Conservation (phyloP, 1,284 basidiomycete species). For the Rhodotorula sp. region DNA sequence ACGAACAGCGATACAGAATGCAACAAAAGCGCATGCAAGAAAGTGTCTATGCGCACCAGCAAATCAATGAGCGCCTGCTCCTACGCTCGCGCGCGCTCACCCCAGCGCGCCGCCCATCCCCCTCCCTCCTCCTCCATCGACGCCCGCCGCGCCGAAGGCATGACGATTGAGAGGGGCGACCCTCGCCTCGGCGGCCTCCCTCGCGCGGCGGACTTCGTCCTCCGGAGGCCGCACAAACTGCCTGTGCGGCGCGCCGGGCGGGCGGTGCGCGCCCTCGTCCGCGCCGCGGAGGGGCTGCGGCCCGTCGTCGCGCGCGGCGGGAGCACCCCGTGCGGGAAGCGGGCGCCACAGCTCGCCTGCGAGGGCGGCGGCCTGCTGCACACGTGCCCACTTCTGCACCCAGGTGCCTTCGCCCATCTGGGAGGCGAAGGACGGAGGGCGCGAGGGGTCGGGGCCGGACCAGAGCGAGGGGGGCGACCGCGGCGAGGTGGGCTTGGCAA, state of each 20-base stretch:
- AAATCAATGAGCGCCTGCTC: not conserved
- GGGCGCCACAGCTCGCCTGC: not conserved
- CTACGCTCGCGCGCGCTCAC: not conserved
- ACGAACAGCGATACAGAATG: not conserved
- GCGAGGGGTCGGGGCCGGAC: conserved; percentile 22
- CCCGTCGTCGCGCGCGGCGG: not conserved
- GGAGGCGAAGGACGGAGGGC: conserved; percentile 1
- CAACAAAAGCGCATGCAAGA: no score
- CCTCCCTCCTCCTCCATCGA: not conserved
- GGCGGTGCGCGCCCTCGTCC: not conserved
- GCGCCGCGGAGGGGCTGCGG: not conserved
- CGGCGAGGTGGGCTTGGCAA: conserved; percentile 1
- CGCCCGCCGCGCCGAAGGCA: not conserved
- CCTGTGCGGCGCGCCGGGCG: not conserved
- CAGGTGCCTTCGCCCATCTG: conserved; percentile 34
- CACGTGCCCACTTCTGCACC: conserved; percentile 37
- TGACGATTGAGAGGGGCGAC: not conserved
- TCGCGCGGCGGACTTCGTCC: not conserved
- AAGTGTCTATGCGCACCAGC: not conserved
- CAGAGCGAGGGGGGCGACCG: conserved; percentile 12
- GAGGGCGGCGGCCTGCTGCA: conserved; percentile 33
- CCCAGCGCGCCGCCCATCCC: not conserved
- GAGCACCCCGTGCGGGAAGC: not conserved
- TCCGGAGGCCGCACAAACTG: not conserved
- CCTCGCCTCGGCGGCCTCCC: not conserved